Evolutionary conservation across 164 flowering plant genomes (phyloP), one percentile per base, ranked within the genome.

Genomic region (Dillenia suffruticosa): DNA sequence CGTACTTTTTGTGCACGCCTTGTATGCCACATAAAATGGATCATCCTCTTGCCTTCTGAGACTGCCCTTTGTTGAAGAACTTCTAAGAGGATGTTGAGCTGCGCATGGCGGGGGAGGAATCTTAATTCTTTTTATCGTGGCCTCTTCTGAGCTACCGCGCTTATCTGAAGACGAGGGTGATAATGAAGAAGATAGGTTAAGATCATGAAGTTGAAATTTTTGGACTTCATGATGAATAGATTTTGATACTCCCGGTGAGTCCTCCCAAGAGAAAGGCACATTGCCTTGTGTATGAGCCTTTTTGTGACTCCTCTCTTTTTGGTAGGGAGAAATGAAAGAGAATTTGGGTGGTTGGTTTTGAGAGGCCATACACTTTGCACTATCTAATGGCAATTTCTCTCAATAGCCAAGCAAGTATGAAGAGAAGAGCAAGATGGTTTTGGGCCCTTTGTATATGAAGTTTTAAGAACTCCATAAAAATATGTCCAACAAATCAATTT

Each of bases 241-340:
- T 68, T 72, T 79, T 43, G 76, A 57, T 7, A 81, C 12, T 11
- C 84, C 80, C 0, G 81, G 84, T 43, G 63, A 52, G 49, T 78
- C 64, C 69, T 81, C 84, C 84, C 84, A 81, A 9, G 79, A 68
- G 55, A 81, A 81, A 65, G 82, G 81, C 6, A 80, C 74, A 5
- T 15, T 68, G 12, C 70, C 71, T 32, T 65, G 65, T 2, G 78
- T 71, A 44, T 56, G 66, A 50, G 63, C 70, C 57, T 67, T 75
- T 43, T 62, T 67, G 56, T 72, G 72, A 44, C 59, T 76, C 79
- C 70, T 76, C 16, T 50, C 54, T 45, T 55, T 44, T 17, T 24
- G 43, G n/a, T 52, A 5, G 9, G 45, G 52, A n/a, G 40, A 14
- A 8, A 12, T n/a, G 50, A 46, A 4, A 10, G 4, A 24, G 13